Evolutionary conservation across 345 rosid species (phyloP), one percentile per base, ranked within the genome.

Genomic region (Populus ilicifolia): DNA sequence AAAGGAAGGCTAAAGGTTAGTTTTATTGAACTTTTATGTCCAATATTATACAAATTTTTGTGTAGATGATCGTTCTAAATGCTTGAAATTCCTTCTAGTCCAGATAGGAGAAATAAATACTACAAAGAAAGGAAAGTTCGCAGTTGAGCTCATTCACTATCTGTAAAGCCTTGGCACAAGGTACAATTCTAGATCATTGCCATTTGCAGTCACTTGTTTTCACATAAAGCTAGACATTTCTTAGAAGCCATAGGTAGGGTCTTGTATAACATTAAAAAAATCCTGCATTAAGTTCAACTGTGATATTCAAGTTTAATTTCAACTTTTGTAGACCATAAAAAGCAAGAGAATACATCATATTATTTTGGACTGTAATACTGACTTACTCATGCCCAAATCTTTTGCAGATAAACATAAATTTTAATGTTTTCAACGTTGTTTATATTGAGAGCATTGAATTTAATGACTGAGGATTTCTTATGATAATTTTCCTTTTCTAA

Each of bases 1-100:
- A 87, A 89, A 85, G 99, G 99, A 79, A 89, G 99, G 76, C 77
- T 93, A 39, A 88, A 93, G 94, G 99, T 92, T 76, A 81, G 81
- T 2, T 21, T 30, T 43, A 50, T 44, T 11, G 18, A 46, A 14
- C 52, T 46, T 18, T 63, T 3, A 27, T 18, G 41, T 43, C 35
- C 41, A 9, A 21, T 25, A 20, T 46, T 64, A 20, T 33, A 69
- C 14, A 5, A 25, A 8, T 54, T 48, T 16, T 25, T 48, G 48
- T 83, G 38, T 71, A 4, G 64, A 4, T 29, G 21, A 72, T 52
- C 62, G 35, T 78, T 71, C 52, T 79, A 54, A 81, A 46, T 14
- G 18, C 36, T 44, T 44, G 46, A 3, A 68, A 20, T 12, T 78
- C 46, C 10, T 25, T 64, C 63, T 27, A 27, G 16, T 43, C 76